These are phyloP conservation scores for Cornus controversa DNA, from an alignment of 148 eudicot genomes.

Conservation along the genomic window DNA sequence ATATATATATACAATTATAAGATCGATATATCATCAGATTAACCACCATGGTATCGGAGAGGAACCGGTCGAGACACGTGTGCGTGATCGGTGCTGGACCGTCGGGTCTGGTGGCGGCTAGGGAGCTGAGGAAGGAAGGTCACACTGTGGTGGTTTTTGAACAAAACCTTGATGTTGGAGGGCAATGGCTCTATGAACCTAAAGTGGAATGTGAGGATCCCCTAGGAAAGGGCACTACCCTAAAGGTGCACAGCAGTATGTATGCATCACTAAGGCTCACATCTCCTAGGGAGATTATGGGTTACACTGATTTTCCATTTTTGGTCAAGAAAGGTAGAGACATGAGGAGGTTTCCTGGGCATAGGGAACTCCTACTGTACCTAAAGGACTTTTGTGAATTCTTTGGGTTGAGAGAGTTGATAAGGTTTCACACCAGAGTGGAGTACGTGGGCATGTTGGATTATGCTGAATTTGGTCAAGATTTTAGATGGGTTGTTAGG, in stretches of 20 bases:
- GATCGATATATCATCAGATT: background rate
- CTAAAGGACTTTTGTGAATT: conserved; percentile 62
- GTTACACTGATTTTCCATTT: conserved; percentile 74
- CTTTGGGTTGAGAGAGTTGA: conserved; percentile 61
- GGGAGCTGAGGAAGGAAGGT: conserved; percentile 79
- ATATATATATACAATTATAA: too few species aligned
- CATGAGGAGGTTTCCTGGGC: conserved; percentile 77
- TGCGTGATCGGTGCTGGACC: conserved; percentile 85
- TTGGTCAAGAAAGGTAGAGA: conserved; percentile 66
- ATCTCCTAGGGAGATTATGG: conserved; percentile 80
- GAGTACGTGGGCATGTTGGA: conserved; percentile 62
- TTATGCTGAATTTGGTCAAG: conserved; percentile 36
- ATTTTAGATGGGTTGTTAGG: conserved; percentile 61
- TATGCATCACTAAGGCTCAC: conserved; percentile 62
- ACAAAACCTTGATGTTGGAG: conserved; percentile 81
- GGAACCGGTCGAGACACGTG: conserved; percentile 33
- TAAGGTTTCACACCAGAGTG: conserved; percentile 72
- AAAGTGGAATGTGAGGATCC: conserved; percentile 59
- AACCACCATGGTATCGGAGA: conserved; percentile 45
- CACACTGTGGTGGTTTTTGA: conserved; percentile 71
- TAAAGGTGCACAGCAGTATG: conserved; percentile 67
- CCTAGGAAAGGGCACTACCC: conserved; percentile 39
- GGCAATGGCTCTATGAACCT: conserved; percentile 82
- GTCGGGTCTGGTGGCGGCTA: conserved; percentile 66
- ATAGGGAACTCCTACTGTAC: conserved; percentile 55